Conservation (phyloP, 495 filamentous ascomycete genomes). For the Neurospora sp. region DNA sequence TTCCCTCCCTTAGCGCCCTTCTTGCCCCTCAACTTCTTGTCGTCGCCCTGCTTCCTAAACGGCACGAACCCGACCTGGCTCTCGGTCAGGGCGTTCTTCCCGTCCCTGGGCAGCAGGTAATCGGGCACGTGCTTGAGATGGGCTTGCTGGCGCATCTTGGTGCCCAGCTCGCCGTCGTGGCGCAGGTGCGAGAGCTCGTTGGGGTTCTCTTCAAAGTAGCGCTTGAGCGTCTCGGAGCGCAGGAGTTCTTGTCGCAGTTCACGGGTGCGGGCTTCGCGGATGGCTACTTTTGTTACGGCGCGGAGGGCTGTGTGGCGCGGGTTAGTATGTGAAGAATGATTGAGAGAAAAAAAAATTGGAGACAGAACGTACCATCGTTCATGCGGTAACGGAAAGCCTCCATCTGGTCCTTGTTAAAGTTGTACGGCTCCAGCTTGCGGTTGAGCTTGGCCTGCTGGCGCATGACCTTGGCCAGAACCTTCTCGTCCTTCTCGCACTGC, state of each 20-base stretch:
- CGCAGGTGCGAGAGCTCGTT: conserved; percentile 75
- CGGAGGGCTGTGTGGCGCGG: conserved; percentile 34
- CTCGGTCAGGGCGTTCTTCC: conserved; percentile 52
- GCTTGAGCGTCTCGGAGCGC: conserved; percentile 83
- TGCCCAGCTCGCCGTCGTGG: conserved; percentile 80
- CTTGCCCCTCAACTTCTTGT: conserved; percentile 46
- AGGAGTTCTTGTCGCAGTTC: conserved; percentile 84
- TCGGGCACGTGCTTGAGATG: conserved; percentile 95
- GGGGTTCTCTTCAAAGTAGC: conserved; percentile 96
- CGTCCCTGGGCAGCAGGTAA: conserved; percentile 79
- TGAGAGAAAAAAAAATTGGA: too few relatives aligned
- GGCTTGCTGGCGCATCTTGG: conserved; percentile 59
- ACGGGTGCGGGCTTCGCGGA: conserved; percentile 79
- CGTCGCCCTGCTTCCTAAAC: conserved; percentile 51
- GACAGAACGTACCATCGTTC: conserved; percentile 53
- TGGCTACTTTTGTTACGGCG: conserved; percentile 67
- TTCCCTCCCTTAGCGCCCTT: conserved; percentile 49
- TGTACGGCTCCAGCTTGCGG: conserved; percentile 74
- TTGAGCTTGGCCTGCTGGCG: conserved; percentile 62
- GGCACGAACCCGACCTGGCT: conserved; percentile 63
- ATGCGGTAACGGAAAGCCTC: conserved; percentile 92
- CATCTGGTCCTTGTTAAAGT: conserved; percentile 88
- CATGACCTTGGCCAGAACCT: conserved; percentile 62
- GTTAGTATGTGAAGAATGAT: not conserved
- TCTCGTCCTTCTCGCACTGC: conserved; percentile 70